Conservation (phyloP, 805 yeast genomes). For the Kuraishia piskuri region DNA sequence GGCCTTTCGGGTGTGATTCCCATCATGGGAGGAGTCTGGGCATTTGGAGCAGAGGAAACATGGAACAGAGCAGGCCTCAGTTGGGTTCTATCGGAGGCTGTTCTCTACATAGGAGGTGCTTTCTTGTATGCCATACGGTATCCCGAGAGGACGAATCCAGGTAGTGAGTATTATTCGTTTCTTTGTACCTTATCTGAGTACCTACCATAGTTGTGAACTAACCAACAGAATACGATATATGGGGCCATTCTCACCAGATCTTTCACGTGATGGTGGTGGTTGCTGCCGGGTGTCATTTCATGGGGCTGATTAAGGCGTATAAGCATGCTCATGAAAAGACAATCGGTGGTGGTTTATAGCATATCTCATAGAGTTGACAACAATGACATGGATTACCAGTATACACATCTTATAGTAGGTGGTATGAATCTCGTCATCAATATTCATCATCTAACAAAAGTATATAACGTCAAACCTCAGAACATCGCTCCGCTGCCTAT, state of each 20-base stretch:
- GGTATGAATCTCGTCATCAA: not conserved
- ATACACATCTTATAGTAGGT: not conserved
- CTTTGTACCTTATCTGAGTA: too few relatives aligned
- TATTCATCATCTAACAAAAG: not conserved
- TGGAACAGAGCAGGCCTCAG: conserved; percentile 41
- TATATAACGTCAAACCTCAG: conserved; percentile 16
- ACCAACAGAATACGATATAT: conserved; percentile 42
- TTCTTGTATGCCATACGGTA: conserved; percentile 65
- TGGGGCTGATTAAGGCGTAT: conserved; percentile 52
- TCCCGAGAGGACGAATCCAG: conserved; percentile 67
- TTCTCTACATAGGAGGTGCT: conserved; percentile 74
- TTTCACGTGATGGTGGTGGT: conserved; percentile 72
- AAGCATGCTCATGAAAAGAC: conserved; percentile 31
- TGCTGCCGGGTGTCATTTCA: conserved; percentile 70
- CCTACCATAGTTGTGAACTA: conserved; percentile 9
- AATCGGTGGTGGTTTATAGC: not conserved
- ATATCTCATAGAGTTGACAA: not conserved
- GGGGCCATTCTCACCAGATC: conserved; percentile 81
- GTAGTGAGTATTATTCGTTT: conserved; percentile 17
- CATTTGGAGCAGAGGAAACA: conserved; percentile 43
- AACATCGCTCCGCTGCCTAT: conserved; percentile 67
- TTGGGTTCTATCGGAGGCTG: conserved; percentile 65
- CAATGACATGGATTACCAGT: not conserved
- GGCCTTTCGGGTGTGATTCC: conserved; percentile 77
- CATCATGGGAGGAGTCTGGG: conserved; percentile 39